Conservation (phyloP, 371 early-diverging fungal genomes). For the Funneliformis caledonium region DNA sequence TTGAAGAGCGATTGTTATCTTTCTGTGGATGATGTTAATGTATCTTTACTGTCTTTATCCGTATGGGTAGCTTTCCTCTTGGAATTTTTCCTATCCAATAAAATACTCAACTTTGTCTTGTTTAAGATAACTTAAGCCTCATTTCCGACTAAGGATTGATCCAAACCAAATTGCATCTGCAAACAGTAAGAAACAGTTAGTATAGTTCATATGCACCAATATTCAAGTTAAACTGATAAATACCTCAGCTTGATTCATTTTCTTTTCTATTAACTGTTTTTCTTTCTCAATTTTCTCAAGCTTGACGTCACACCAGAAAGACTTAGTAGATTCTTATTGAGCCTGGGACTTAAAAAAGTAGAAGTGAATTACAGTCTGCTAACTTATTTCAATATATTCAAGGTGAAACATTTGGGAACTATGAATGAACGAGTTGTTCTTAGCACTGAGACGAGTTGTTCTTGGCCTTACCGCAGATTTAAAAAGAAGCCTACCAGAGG, state of each 20-base stretch:
- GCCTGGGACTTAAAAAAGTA: no score
- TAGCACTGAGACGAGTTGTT: constrained; percentile 23
- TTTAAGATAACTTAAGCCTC: constrained; percentile 10
- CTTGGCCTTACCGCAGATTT: constrained; percentile 32
- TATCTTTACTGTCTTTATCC: neutral
- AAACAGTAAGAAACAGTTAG: constrained; percentile 6
- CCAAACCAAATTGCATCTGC: constrained; percentile 4
- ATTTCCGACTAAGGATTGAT: constrained; percentile 12
- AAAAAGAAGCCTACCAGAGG: constrained; percentile 1
- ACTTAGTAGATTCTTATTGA: neutral
- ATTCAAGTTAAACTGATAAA: constrained; percentile 11
- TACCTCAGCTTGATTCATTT: neutral
- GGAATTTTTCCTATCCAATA: neutral
- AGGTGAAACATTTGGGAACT: constrained; percentile 26
- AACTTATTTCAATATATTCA: neutral
- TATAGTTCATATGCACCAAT: neutral
- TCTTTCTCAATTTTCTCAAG: no score
- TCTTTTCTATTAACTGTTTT: neutral
- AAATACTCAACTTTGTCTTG: neutral
- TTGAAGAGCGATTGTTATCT: no score
- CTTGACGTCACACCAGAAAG: neutral
- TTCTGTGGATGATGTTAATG: neutral
- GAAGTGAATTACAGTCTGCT: no score
- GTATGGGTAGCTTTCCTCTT: constrained; percentile 3
- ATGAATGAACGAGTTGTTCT: constrained; percentile 35